Evolutionary conservation across 257 asterid genomes (phyloP).

Genomic region (Thymus quinquecostatus): DNA sequence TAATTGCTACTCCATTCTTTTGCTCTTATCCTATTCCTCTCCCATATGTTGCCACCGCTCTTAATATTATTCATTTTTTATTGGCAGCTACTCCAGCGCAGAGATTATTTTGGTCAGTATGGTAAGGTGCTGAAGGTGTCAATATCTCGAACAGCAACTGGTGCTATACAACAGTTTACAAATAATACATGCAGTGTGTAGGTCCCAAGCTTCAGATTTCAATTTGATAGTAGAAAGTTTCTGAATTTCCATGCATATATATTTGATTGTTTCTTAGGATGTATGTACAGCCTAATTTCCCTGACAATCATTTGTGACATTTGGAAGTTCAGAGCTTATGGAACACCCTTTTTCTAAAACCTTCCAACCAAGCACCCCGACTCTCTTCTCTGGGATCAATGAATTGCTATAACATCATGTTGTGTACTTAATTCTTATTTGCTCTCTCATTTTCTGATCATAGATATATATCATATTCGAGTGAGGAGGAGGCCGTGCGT

Average conservation of each 20-base stretch:
- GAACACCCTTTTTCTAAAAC: too few species aligned
- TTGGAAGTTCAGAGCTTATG: constrained; percentile 9
- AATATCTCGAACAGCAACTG: constrained; percentile 87
- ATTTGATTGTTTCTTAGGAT: constrained; percentile 22
- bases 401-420: background rate
- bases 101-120: constrained; percentile 83
- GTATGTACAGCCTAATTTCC: constrained; percentile 5
- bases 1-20: constrained; percentile 32
- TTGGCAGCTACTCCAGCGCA: constrained; percentile 83
- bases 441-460: constrained; percentile 16
- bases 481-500: constrained; percentile 94
- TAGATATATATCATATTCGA: constrained; percentile 90
- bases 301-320: constrained; percentile 2
- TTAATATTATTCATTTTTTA: constrained; percentile 26
- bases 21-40: background rate
- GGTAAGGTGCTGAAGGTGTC: constrained; percentile 97
- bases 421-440: constrained; percentile 16
- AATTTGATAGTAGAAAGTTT: constrained; percentile 12
- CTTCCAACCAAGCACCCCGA: background rate
- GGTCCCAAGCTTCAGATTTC: constrained; percentile 40
- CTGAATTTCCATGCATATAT: constrained; percentile 20
- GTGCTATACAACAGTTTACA: constrained; percentile 87
- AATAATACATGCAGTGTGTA: constrained; percentile 97
- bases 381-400: background rate
- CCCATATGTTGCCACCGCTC: constrained; percentile 15